Percentiles rank a stretch among this genome's conserved stretches.
Conservation (phyloP, 1,284 basidiomycete species). For the Ceratobasidium sp. region DNA sequence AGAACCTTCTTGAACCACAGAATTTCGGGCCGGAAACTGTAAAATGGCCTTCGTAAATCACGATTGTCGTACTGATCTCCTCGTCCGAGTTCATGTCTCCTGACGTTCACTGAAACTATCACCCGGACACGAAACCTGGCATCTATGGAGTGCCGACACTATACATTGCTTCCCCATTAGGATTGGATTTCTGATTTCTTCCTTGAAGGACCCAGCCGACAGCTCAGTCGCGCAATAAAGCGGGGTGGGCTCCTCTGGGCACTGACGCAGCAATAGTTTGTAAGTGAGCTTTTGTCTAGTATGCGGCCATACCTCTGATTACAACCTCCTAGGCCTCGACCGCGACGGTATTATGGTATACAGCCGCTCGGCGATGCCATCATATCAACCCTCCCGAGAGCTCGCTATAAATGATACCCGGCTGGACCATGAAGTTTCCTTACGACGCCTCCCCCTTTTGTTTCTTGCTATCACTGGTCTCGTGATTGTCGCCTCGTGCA, state of each 20-base stretch:
- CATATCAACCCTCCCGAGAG: background rate
- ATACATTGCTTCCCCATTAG: background rate
- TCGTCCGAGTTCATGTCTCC: slow-evolving; percentile 26
- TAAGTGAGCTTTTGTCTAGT: slow-evolving; percentile 8
- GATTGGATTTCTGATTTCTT: background rate
- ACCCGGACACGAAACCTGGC: slow-evolving; percentile 5
- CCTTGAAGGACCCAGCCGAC: slow-evolving; percentile 14
- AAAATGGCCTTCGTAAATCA: background rate
- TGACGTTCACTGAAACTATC: slow-evolving; percentile 5
- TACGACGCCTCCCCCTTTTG: slow-evolving; percentile 8
- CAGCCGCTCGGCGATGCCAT: slow-evolving; percentile 4
- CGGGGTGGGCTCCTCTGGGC: background rate
- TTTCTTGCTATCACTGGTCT: slow-evolving; percentile 10
- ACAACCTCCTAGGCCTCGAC: slow-evolving; percentile 8
- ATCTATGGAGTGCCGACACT: background rate
- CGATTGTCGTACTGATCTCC: slow-evolving; percentile 4
- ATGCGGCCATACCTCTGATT: slow-evolving; percentile 18
- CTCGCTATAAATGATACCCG: background rate
- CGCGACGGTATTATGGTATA: slow-evolving; percentile 5
- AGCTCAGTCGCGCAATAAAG: slow-evolving; percentile 13
- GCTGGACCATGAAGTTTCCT: background rate
- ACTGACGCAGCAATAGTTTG: slow-evolving; percentile 5
- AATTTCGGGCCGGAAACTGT: no score
- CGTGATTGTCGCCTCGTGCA: slow-evolving; percentile 6
- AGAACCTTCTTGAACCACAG: background rate